Conservation (phyloP, 169 alveolate genomes). For the Plasmodium reichenowi region DNA sequence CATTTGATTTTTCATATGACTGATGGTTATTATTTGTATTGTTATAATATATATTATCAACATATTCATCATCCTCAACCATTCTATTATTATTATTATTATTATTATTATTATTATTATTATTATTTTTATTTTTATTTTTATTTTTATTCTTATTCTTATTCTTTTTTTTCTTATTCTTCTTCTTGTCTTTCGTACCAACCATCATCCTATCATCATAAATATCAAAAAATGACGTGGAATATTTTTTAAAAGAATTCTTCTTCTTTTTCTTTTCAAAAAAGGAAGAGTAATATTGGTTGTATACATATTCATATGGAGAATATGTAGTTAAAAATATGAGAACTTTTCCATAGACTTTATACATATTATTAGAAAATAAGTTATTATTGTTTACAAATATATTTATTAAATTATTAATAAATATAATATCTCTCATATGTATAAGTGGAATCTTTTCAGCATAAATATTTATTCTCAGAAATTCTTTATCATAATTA, state of each 20-base stretch:
- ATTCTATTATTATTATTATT: background rate
- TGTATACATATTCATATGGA: slow-evolving; percentile 70
- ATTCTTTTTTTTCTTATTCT: background rate
- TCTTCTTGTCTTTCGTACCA: background rate
- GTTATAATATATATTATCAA: background rate
- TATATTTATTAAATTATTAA: slow-evolving; percentile 57
- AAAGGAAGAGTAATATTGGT: slow-evolving; percentile 37
- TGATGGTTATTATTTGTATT: too few species aligned
- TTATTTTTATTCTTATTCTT: background rate
- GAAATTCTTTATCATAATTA: slow-evolving; percentile 33
- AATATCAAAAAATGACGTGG: slow-evolving; percentile 28
- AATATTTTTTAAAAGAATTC: slow-evolving; percentile 20
- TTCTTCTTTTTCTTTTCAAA: slow-evolving; percentile 1
- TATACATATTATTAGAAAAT: slow-evolving; percentile 37
- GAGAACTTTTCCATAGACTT: slow-evolving; percentile 51
- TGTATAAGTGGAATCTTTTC: slow-evolving; percentile 62
- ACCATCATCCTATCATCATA: slow-evolving; percentile 19
- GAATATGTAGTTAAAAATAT: slow-evolving; percentile 66
- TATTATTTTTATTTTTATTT: slow-evolving; percentile 1
- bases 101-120: background rate
- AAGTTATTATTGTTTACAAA: slow-evolving; percentile 32
- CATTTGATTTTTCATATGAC: too few species aligned
- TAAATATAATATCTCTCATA: slow-evolving; percentile 56
- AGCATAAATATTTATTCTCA: slow-evolving; percentile 70
- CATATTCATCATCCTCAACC: slow-evolving; percentile 4